Evolutionary conservation across 805 yeast genomes (phyloP).

Genomic region (Saccharomycopsis sp.): DNA sequence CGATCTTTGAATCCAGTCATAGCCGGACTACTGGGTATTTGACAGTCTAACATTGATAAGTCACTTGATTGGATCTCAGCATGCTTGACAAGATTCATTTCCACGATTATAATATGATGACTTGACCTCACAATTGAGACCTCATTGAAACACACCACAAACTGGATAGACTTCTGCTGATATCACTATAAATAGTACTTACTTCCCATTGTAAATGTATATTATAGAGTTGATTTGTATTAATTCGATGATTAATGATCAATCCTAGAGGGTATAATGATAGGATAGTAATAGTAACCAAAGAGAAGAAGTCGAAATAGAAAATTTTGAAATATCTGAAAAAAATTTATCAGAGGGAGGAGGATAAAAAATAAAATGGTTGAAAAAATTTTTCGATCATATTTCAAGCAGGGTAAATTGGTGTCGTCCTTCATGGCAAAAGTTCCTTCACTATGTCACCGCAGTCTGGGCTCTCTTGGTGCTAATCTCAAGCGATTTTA

Average conservation of each 20-base stretch:
- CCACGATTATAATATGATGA: background rate
- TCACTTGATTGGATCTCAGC: too few relatives aligned
- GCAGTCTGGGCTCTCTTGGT: background rate
- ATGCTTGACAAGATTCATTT: too few relatives aligned
- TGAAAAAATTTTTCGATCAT: background rate
- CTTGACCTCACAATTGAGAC: background rate
- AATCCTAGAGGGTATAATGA: background rate
- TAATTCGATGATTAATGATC: slow-evolving; percentile 1
- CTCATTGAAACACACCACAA: background rate
- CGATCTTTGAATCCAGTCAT: too few relatives aligned
- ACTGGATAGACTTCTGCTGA: background rate
- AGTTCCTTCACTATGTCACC: background rate
- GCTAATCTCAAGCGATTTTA: background rate
- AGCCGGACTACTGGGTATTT: too few relatives aligned
- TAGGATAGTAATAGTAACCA: background rate
- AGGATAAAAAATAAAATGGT: background rate
- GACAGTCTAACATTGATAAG: too few relatives aligned
- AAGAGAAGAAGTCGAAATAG: background rate
- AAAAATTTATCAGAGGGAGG: background rate
- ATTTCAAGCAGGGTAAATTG: background rate
- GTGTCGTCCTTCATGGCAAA: background rate
- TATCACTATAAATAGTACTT: slow-evolving; percentile 6
- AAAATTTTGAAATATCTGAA: background rate
- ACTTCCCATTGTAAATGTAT: slow-evolving; percentile 20
- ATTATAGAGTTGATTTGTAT: background rate